A percentile compares a stretch with the other conserved stretches of the same genome.
These are phyloP conservation scores for Hanseniaspora guilliermondii DNA, from an alignment of 805 yeast species.

Conservation along the genomic window DNA sequence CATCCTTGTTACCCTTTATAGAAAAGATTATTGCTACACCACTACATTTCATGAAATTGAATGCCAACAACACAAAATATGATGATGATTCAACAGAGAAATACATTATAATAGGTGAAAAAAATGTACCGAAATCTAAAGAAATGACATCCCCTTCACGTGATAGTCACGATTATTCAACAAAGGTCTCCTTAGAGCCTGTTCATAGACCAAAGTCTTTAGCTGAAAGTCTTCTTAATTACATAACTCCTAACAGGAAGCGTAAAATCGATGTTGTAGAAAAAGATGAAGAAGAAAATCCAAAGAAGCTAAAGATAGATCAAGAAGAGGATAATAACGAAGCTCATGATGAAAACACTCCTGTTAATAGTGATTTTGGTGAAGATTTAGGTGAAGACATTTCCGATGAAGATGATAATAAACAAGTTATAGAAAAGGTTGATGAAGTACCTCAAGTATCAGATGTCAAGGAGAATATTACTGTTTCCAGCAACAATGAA, in stretches of 20 bases:
- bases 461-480: background rate
- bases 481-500: background rate
- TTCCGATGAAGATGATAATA: background rate
- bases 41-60: slow-evolving; percentile 12
- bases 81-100: background rate
- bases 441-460: slow-evolving; percentile 14
- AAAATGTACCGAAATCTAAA: background rate
- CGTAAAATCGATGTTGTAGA: slow-evolving; percentile 12
- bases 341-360: slow-evolving; percentile 8
- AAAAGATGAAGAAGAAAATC: background rate
- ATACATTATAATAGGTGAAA: slow-evolving; percentile 6
- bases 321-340: slow-evolving; percentile 13
- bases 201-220: slow-evolving; percentile 27
- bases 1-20: slow-evolving; percentile 4
- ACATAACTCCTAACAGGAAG: slow-evolving; percentile 29
- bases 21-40: slow-evolving; percentile 11
- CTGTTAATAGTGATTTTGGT: slow-evolving; percentile 18
- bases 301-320: slow-evolving; percentile 1
- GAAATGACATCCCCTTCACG: background rate
- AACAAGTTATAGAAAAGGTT: slow-evolving; percentile 12
- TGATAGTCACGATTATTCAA: background rate
- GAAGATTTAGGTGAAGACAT: slow-evolving; percentile 28
- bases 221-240: slow-evolving; percentile 50
- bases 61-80: background rate
- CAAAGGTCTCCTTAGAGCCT: background rate